These are phyloP conservation scores for Aspergillus tamarii DNA, from an alignment of 2,329 filamentous ascomycete species.

Conservation along the genomic window DNA sequence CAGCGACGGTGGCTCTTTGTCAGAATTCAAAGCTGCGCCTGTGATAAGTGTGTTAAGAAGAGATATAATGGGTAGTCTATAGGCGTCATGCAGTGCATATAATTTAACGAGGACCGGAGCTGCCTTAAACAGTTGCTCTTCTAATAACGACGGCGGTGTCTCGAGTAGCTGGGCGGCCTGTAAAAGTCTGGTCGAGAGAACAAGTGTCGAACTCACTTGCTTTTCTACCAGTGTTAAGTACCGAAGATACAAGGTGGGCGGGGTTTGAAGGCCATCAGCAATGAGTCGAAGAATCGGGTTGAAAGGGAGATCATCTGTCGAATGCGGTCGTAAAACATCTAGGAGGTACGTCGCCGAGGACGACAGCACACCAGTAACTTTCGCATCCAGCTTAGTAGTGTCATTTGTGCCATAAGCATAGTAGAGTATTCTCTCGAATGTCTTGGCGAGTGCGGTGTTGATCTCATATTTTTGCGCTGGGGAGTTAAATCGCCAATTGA, in stretches of 20 bases:
- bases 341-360: constrained; percentile 76
- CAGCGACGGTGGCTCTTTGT: constrained; percentile 86
- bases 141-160: constrained; percentile 66
- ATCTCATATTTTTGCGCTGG: constrained; percentile 70
- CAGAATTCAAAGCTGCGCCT: constrained; percentile 63
- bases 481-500: constrained; percentile 79
- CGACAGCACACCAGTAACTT: constrained; percentile 66
- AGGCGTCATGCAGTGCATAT: constrained; percentile 70
- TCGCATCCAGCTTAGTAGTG: constrained; percentile 48
- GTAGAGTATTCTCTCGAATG: constrained; percentile 71
- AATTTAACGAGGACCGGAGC: constrained; percentile 76
- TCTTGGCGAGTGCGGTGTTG: constrained; percentile 66
- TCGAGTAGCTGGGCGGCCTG: constrained; percentile 68
- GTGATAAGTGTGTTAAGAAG: constrained; percentile 75
- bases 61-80: constrained; percentile 66
- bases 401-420: constrained; percentile 77
- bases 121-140: constrained; percentile 79
- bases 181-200: constrained; percentile 71
- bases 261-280: constrained; percentile 61
- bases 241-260: constrained; percentile 65
- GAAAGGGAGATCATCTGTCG: constrained; percentile 71
- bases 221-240: constrained; percentile 59
- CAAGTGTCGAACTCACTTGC: constrained; percentile 67
- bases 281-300: constrained; percentile 76
- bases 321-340: constrained; percentile 73